Evolutionary conservation across 768 basidiomycete species (phyloP).

Genomic region (Hygrocybe punicea): DNA sequence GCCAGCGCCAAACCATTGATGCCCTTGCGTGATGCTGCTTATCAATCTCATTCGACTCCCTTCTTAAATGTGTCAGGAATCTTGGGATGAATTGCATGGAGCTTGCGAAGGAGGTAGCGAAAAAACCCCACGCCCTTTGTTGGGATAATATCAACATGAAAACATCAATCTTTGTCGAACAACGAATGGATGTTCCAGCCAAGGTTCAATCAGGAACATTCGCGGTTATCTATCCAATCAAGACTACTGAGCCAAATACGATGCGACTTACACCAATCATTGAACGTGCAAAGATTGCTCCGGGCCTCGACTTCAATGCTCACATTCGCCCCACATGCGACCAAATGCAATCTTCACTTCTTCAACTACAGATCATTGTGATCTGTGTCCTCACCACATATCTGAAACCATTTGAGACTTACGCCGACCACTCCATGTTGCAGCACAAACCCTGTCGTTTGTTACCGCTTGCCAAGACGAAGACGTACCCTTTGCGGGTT

Average conservation of each 20-base stretch:
- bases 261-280: constrained; percentile 26
- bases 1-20: constrained; percentile 12
- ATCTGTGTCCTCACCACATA: constrained; percentile 9
- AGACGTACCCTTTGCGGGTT: constrained; percentile 19
- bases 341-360: not conserved
- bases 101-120: not conserved
- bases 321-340: constrained; percentile 16
- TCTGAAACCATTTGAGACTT: constrained; percentile 1
- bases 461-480: constrained; percentile 21
- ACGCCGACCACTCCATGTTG: constrained; percentile 4
- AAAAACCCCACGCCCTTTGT: constrained; percentile 3
- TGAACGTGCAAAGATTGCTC: not conserved
- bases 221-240: constrained; percentile 31
- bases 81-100: not conserved
- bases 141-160: constrained; percentile 29
- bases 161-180: constrained; percentile 32
- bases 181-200: constrained; percentile 18
- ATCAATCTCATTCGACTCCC: constrained; percentile 13
- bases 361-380: constrained; percentile 3
- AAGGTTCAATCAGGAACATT: constrained; percentile 40
- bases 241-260: constrained; percentile 6
- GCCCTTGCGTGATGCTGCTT: constrained; percentile 7
- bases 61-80: constrained; percentile 3
- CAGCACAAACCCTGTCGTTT: constrained; percentile 15
- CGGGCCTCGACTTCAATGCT: constrained; percentile 10